Evolutionary conservation across 148 eudicot species (phyloP), one percentile per base, ranked within the genome.

Genomic region (Talinum fruticosum): DNA sequence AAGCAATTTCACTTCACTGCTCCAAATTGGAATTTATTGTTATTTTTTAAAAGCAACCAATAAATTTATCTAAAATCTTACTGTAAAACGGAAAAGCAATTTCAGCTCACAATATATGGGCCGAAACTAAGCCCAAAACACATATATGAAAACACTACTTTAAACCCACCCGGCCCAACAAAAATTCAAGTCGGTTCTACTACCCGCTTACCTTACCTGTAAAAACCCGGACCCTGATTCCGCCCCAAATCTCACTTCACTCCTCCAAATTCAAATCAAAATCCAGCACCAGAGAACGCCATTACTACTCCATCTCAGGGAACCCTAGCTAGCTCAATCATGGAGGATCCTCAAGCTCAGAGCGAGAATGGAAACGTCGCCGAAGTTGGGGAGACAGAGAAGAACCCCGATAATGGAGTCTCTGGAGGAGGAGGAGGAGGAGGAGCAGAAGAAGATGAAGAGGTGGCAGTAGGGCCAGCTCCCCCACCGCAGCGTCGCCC

Each of bases 401-500:
- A 77, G 33, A 76, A 86, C 29, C 82, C 67, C 23, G 81, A 61
- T 32, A 35, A 81, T 15, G 76, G 80, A 51, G 54, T n/a, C n/a
- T 1, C 66, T 35, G 67, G 14, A 21, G 65, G 36, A 41, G 67
- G 14, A 21, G 65, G 36, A 30, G 76, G 57, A 32, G 68, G 26
- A 36, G 72, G 21, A 15, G 54, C 49, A 54, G 66, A 24, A 19
- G 82, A 57, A 34, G 87, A 80, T 8, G 90, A 83, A 23, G 97
- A 87, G 2, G 76, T 72, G 10, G 73, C 37, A 21, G 88, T 96
- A 26, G 99, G 99, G 1, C 99, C 97, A 2, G 87, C 82, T 10
- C 92, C 90, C 4, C 87, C 99, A 1, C 97, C 97, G n/a, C 91
- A 83, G 36, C 79, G 89, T 49, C 93, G 97, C 2, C 89, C 82